Evolutionary conservation across 2,329 filamentous ascomycete genomes (phyloP).

Genomic region (Remersonia thermophila): DNA sequence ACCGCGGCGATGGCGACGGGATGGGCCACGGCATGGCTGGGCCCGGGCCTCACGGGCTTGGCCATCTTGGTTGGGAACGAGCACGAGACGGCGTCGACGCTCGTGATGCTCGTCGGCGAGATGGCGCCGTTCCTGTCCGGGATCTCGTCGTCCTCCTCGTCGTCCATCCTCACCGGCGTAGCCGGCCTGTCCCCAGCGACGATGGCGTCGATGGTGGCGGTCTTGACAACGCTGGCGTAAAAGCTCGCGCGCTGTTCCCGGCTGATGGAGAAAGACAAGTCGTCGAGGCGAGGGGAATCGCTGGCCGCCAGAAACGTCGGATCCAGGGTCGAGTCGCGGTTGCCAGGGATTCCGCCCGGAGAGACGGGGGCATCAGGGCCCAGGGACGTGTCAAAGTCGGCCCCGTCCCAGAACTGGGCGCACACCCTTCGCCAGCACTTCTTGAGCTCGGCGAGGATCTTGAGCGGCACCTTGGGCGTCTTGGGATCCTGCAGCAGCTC

Average conservation of each 20-base stretch:
- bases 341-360: conserved; percentile 61
- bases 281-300: conserved; percentile 34
- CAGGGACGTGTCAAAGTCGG: conserved; percentile 50
- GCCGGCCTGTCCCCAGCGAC: conserved; percentile 32
- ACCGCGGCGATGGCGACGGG: conserved; percentile 41
- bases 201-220: conserved; percentile 36
- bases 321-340: conserved; percentile 42
- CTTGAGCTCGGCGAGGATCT: conserved; percentile 87
- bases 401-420: conserved; percentile 74
- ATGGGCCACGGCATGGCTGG: conserved; percentile 39
- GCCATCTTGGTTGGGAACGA: conserved; percentile 46
- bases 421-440: conserved; percentile 95
- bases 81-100: conserved; percentile 50
- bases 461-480: conserved; percentile 48
- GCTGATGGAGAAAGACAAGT: conserved; percentile 22
- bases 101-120: conserved; percentile 46
- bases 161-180: conserved; percentile 25
- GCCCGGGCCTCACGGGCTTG: conserved; percentile 27
- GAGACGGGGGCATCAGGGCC: conserved; percentile 54
- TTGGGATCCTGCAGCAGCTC: conserved; percentile 36
- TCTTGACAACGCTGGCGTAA: conserved; percentile 31
- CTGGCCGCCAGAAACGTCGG: conserved; percentile 41
- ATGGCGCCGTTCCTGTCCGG: conserved; percentile 24
- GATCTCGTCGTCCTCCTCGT: conserved; percentile 23
- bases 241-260: conserved; percentile 27